Base-by-base conservation (phyloP, 345 rosid genomes). In the Odontarrhena argentea region DNA sequence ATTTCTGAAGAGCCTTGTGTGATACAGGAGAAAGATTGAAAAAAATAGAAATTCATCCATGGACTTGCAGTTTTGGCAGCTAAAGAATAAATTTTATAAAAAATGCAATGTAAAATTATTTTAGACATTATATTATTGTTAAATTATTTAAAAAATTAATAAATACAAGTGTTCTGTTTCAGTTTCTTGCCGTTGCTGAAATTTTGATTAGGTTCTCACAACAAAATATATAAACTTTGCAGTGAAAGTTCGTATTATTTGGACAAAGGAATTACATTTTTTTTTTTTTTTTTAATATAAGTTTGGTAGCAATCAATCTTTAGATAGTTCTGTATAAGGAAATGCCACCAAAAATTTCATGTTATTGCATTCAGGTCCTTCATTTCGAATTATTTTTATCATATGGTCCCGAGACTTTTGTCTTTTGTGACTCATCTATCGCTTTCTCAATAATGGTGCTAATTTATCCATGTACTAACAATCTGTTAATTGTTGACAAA, bases 1-100 rank as follows among this genome's bases (percentile, higher is more conserved):
- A 41, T 34, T n/a, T 65, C 43, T 40, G 30, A 63, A 43, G 65
- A 64, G 53, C 76, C 32, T 57, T 36, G 2, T 1, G 59, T 43
- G 44, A 60, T 73, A 68, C 36, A 25, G 72, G 59, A 50, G 66
- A 51, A 44, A 43, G 14, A 30, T 58, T 42, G 43, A 24, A 50
- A 65, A 18, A 18, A 18, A 18, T 18, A 18, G 22, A 18, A 18
- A 18, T 18, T 53, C 61, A 35, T 70, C 62, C 61, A 53, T 53
- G 9, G 36, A 8, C 56, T 38, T 60, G 56, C 77, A 73, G 77
- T 73, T 73, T 73, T 73, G 77, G 77, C 28, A 44, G 51, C 77
- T 60, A n/a, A 3, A 55, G 10, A 35, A 13, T 8, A 35, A 61
- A 32, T 3, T 3, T 3, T 32, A 2, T 6, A 8, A 0, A 25